Conservation (phyloP, 1,284 basidiomycete genomes). For the Wolfiporia cocos region DNA sequence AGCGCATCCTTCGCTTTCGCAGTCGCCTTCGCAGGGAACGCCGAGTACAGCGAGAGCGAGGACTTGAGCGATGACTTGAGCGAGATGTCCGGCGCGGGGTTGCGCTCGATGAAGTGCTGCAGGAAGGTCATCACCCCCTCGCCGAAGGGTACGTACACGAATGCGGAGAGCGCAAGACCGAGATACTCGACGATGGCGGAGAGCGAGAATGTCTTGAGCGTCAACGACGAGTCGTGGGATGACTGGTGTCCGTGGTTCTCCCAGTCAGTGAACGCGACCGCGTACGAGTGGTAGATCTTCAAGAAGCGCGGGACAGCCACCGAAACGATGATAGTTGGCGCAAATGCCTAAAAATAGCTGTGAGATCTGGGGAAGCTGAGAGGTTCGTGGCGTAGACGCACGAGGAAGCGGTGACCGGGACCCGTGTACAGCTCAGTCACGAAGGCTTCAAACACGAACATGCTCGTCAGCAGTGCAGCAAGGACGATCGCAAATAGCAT, state of each 20-base stretch:
- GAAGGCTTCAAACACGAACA: slow-evolving; percentile 88
- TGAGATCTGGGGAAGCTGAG: slow-evolving; percentile 1
- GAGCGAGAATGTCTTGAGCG: slow-evolving; percentile 89
- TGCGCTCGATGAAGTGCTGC: slow-evolving; percentile 30
- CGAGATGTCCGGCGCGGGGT: slow-evolving; percentile 5
- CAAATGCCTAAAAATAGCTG: slow-evolving; percentile 47
- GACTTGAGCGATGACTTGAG: no score
- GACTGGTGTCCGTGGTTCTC: slow-evolving; percentile 87
- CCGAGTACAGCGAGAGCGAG: slow-evolving; percentile 15
- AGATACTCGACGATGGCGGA: slow-evolving; percentile 88
- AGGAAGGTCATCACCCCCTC: slow-evolving; percentile 68
- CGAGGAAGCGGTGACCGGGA: slow-evolving; percentile 73
- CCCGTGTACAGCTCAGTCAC: slow-evolving; percentile 84
- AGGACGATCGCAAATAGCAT: slow-evolving; percentile 70
- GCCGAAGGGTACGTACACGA: slow-evolving; percentile 91
- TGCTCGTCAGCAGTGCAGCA: slow-evolving; percentile 64
- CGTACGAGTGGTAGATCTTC: slow-evolving; percentile 69
- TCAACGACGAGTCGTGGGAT: slow-evolving; percentile 74
- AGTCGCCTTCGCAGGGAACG: slow-evolving; percentile 13
- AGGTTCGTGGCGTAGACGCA: slow-evolving; percentile 30
- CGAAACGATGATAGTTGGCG: slow-evolving; percentile 83
- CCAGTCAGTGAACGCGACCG: slow-evolving; percentile 75
- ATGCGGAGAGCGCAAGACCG: slow-evolving; percentile 79
- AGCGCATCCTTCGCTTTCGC: slow-evolving; percentile 1
- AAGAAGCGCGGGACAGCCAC: slow-evolving; percentile 82